Percentiles rank a stretch among this genome's conserved stretches.
Evolutionary conservation across 2,329 filamentous ascomycete species (phyloP).

Genomic region (Colletotrichum sp.): DNA sequence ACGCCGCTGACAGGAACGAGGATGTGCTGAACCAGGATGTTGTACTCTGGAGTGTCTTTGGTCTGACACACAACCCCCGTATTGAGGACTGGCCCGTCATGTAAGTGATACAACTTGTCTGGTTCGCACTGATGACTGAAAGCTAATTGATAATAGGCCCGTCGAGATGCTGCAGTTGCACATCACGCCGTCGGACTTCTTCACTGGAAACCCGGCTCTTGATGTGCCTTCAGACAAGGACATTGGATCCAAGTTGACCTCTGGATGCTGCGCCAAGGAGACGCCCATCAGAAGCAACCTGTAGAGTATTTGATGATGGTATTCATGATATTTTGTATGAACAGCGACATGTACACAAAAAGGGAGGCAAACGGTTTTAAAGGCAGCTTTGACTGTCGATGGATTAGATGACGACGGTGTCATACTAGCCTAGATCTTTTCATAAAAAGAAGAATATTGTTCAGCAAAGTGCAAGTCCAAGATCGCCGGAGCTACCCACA

Average conservation of each 20-base stretch:
- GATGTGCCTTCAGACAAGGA: conserved; percentile 47
- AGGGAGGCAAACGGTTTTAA: background rate
- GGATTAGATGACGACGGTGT: background rate
- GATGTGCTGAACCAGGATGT: conserved; percentile 51
- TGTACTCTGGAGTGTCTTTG: conserved; percentile 51
- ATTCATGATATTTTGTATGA: background rate
- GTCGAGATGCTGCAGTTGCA: conserved; percentile 54
- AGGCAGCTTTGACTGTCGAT: background rate
- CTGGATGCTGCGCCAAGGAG: background rate
- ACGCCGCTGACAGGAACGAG: conserved; percentile 44
- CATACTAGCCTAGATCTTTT: background rate
- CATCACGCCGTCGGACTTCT: conserved; percentile 54
- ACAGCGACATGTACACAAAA: background rate
- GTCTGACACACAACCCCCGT: conserved; percentile 62
- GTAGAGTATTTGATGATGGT: background rate
- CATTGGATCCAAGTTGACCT: conserved; percentile 22
- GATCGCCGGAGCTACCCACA: background rate
- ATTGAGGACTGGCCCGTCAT: conserved; percentile 66
- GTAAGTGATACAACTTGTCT: conserved; percentile 40
- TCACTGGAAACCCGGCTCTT: conserved; percentile 50
- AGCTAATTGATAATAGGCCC: conserved; percentile 41
- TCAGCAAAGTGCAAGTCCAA: background rate
- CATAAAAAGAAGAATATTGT: background rate
- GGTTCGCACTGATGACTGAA: background rate
- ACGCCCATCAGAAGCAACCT: conserved; percentile 4